Evolutionary conservation across 129 eudicot genomes (phyloP).

Genomic region (Smallanthus sonchifolius): DNA sequence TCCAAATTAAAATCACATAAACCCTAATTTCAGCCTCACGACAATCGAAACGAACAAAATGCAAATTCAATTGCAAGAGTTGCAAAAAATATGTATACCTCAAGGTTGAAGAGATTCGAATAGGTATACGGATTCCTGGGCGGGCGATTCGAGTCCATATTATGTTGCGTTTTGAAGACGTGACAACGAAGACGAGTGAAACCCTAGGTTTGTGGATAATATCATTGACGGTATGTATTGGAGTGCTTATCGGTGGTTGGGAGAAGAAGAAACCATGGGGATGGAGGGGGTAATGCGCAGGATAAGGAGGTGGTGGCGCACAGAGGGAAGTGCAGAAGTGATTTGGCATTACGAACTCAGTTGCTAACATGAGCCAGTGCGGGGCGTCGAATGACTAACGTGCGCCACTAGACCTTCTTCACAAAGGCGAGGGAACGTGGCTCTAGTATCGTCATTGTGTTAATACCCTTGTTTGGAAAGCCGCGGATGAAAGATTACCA

Average conservation of each 20-base stretch:
- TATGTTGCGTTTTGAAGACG: conserved; percentile 17
- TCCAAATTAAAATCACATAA: not conserved
- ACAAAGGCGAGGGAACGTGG: too few relatives aligned
- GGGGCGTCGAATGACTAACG: conserved; percentile 16
- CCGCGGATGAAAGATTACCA: too few relatives aligned
- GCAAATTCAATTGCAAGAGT: not conserved
- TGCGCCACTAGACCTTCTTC: too few relatives aligned
- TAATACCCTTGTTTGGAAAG: too few relatives aligned
- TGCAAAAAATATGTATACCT: conserved; percentile 44
- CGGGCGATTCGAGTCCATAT: conserved; percentile 54
- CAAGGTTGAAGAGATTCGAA: conserved; percentile 89
- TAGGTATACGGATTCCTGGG: conserved; percentile 40
- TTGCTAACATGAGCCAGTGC: conserved; percentile 19
- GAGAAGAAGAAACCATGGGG: conserved; percentile 34
- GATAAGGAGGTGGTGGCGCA: conserved; percentile 25
- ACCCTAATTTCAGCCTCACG: conserved; percentile 15
- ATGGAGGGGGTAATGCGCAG: conserved; percentile 36
- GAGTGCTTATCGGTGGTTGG: not conserved
- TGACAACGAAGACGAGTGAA: not conserved
- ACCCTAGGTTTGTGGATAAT: conserved; percentile 16
- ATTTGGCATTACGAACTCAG: conserved; percentile 4
- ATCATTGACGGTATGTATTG: not conserved
- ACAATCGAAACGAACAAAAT: conserved; percentile 1
- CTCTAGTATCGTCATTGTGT: too few relatives aligned
- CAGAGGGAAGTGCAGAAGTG: not conserved